Evolutionary conservation across 169 alveolate genomes (phyloP).

Genomic region (Cryptosporidium andersoni): DNA sequence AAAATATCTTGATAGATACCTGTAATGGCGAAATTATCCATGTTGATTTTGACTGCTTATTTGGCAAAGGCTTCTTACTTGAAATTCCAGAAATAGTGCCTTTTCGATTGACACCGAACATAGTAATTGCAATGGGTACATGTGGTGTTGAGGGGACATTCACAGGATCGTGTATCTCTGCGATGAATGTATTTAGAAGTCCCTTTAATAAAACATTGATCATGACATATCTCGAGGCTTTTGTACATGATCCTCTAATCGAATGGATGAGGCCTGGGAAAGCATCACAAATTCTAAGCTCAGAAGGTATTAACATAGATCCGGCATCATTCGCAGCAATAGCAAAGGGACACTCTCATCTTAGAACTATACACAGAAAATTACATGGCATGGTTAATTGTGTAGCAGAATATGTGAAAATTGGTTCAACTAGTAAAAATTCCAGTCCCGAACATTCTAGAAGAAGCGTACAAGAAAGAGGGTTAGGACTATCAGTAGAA

Average conservation of each 20-base stretch:
- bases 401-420: constrained; percentile 79
- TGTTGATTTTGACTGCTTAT: constrained; percentile 98
- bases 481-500: constrained; percentile 75
- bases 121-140: constrained; percentile 93
- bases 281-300: constrained; percentile 37
- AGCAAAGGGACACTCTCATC: constrained; percentile 74
- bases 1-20: constrained; percentile 92
- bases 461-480: constrained; percentile 81
- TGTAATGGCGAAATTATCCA: constrained; percentile 91
- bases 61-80: constrained; percentile 94
- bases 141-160: constrained; percentile 85
- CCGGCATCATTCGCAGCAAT: constrained; percentile 74
- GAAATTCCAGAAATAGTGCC: constrained; percentile 98
- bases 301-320: constrained; percentile 71
- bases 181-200: constrained; percentile 84
- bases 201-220: constrained; percentile 82
- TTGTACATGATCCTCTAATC: constrained; percentile 94
- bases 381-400: constrained; percentile 85
- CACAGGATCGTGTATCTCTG: constrained; percentile 87
- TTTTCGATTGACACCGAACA: constrained; percentile 95
- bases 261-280: constrained; percentile 88
- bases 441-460: constrained; percentile 81
- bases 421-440: constrained; percentile 69
- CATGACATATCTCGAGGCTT: constrained; percentile 90
- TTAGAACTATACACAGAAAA: constrained; percentile 78